A percentile compares a stretch with the other conserved stretches of the same genome.
These are phyloP conservation scores for Marasmius sp. DNA, from an alignment of 1,284 basidiomycete species.

Conservation along the genomic window DNA sequence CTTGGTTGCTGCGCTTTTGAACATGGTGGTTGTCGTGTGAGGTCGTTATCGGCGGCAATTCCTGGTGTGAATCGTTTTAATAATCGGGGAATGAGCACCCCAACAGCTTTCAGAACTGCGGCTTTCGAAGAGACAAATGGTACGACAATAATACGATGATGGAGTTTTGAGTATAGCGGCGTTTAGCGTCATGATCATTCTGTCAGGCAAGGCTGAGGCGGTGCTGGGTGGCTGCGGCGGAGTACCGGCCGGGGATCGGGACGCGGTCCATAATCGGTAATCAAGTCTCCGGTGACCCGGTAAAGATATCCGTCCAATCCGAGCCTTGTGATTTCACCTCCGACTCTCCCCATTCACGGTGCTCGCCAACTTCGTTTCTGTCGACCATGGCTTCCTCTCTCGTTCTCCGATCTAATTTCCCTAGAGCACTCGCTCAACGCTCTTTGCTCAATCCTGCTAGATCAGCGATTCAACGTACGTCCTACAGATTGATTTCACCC, in stretches of 20 bases:
- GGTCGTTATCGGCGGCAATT: background rate
- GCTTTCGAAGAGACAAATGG: too few species aligned
- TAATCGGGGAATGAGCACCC: too few species aligned
- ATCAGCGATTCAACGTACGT: constrained; percentile 32
- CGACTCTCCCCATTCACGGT: background rate
- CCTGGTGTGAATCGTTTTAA: background rate
- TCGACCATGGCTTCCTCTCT: constrained; percentile 52
- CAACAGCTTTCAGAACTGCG: too few species aligned
- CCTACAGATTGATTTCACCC: constrained; percentile 5
- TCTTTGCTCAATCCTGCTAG: constrained; percentile 31
- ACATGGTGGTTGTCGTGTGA: constrained; percentile 47
- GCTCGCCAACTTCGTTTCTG: background rate
- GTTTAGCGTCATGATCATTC: too few species aligned
- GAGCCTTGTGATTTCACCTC: background rate
- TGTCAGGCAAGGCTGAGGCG: too few species aligned
- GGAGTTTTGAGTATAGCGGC: too few species aligned
- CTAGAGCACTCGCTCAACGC: constrained; percentile 43
- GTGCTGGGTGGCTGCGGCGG: too few species aligned
- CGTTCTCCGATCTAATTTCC: constrained; percentile 48
- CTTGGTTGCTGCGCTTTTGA: constrained; percentile 72
- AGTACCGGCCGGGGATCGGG: too few species aligned
- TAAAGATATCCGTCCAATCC: background rate
- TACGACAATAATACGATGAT: too few species aligned
- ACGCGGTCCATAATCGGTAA: too few species aligned
- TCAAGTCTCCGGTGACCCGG: background rate